Conservation (phyloP, 1,139 yeast genomes). For the Lodderomyces orthopsilosis region DNA sequence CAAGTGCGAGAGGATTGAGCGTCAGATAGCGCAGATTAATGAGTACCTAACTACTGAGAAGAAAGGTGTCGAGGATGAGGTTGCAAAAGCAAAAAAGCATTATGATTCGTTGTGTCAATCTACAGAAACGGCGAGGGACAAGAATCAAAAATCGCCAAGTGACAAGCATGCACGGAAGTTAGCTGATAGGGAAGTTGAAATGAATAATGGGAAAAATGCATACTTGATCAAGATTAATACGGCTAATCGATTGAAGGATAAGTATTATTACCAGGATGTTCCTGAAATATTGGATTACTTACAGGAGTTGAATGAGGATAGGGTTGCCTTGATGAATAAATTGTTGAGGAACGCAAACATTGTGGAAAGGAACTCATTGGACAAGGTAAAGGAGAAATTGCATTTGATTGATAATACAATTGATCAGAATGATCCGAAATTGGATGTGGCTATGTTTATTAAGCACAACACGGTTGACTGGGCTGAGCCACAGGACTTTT, state of each 20-base stretch:
- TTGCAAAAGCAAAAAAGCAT: constrained; percentile 65
- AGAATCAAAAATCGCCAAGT: constrained; percentile 55
- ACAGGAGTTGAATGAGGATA: constrained; percentile 81
- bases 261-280: constrained; percentile 86
- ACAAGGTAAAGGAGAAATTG: constrained; percentile 51
- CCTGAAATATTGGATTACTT: constrained; percentile 87
- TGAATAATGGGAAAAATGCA: constrained; percentile 83
- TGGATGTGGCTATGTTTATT: constrained; percentile 88
- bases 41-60: constrained; percentile 58
- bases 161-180: constrained; percentile 60
- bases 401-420: constrained; percentile 56
- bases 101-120: constrained; percentile 79
- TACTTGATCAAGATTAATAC: constrained; percentile 78
- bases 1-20: constrained; percentile 54
- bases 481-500: constrained; percentile 84
- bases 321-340: constrained; percentile 70
- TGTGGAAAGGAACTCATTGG: constrained; percentile 59
- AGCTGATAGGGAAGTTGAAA: constrained; percentile 65
- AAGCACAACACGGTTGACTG: constrained; percentile 77
- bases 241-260: constrained; percentile 89
- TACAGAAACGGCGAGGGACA: constrained; percentile 79
- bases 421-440: constrained; percentile 65
- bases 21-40: constrained; percentile 56
- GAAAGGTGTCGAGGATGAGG: constrained; percentile 59
- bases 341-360: constrained; percentile 63